A percentile compares a stretch with the other conserved stretches of the same genome.
These are phyloP conservation scores for Ceratonia siliqua DNA, from an alignment of 306 rosid genomes.

Conservation along the genomic window DNA sequence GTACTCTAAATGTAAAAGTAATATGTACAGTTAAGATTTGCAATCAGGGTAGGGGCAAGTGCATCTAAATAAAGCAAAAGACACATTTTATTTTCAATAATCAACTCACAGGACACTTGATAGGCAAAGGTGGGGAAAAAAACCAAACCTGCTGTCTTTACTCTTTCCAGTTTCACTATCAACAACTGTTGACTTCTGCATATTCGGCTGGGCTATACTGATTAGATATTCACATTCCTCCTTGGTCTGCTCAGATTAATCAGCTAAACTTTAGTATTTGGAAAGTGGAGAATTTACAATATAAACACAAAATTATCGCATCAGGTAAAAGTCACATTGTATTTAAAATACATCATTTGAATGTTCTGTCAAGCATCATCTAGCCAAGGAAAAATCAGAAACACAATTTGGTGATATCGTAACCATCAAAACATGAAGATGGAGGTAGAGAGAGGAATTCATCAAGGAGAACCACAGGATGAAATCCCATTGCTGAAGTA, in stretches of 20 bases:
- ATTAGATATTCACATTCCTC: constrained; percentile 88
- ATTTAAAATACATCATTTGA: constrained; percentile 3
- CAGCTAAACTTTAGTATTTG: constrained; percentile 41
- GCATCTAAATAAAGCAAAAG: not conserved
- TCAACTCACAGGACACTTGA: constrained; percentile 8
- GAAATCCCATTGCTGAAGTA: constrained; percentile 15
- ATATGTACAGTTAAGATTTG: not conserved
- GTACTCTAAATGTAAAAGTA: constrained; percentile 57
- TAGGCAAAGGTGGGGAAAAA: no score
- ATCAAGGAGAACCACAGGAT: constrained; percentile 3
- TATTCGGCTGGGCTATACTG: constrained; percentile 71
- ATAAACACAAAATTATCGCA: no score
- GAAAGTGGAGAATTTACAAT: constrained; percentile 9
- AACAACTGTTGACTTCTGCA: constrained; percentile 89
- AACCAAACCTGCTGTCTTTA: constrained; percentile 87
- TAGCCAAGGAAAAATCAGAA: constrained; percentile 27
- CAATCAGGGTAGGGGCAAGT: not conserved
- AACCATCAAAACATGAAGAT: not conserved
- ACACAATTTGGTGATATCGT: not conserved
- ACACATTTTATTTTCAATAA: constrained; percentile 24
- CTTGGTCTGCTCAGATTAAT: constrained; percentile 63
- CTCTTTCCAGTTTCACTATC: constrained; percentile 94
- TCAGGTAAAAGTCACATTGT: constrained; percentile 12
- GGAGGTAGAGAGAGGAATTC: constrained; percentile 13
- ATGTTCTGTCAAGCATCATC: constrained; percentile 4